Conservation (phyloP, 2,329 filamentous ascomycete genomes). For the Cladorrhinum sp. region DNA sequence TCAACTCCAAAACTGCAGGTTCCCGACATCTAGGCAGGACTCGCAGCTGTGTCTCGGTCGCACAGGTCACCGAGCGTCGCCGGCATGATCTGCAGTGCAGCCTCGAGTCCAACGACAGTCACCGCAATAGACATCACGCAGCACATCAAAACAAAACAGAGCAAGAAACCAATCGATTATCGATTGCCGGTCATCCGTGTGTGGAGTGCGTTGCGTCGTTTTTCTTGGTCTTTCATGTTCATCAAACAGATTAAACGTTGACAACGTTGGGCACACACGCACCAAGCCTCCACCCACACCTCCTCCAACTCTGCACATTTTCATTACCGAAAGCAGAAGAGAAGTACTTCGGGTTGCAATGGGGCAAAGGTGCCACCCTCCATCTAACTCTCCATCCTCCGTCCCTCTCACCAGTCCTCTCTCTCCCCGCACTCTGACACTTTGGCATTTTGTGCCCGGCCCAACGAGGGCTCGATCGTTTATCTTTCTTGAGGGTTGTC, state of each 20-base stretch:
- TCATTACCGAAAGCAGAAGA: slow-evolving; percentile 3
- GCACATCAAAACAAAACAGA: background rate
- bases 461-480: background rate
- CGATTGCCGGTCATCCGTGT: slow-evolving; percentile 1
- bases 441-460: background rate
- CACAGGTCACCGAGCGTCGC: background rate
- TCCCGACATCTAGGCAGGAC: slow-evolving; percentile 1
- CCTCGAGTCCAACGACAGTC: no score
- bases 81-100: background rate
- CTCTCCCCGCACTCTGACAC: background rate
- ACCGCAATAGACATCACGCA: no score
- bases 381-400: background rate
- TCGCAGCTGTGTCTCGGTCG: background rate
- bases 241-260: background rate
- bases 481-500: background rate
- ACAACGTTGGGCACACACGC: slow-evolving; percentile 22
- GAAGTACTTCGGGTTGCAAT: slow-evolving; percentile 19
- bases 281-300: slow-evolving; percentile 19
- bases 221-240: background rate
- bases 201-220: background rate
- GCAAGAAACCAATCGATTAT: background rate
- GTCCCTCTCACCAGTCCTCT: no score
- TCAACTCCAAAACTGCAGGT: slow-evolving; percentile 1
- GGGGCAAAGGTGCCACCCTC: slow-evolving; percentile 2
- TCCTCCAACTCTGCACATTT: background rate